phyloP scores from a whole-genome alignment of 768 basidiomycete genomes.

The Tricholoma saponaceum region DNA sequence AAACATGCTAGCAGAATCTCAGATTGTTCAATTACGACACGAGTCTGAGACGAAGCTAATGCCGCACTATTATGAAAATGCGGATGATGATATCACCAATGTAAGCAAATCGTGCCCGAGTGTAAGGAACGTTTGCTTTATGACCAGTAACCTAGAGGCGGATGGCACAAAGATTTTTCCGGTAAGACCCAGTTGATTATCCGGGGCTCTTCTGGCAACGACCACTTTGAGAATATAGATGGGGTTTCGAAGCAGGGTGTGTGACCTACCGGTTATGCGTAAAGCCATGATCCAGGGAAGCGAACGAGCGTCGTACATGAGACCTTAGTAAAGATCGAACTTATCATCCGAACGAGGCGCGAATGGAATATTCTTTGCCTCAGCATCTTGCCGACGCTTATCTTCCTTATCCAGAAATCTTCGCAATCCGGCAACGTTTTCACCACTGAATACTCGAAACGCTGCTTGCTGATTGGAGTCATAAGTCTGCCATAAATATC shows the following conservation, averaged over 20 bases:
- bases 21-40: background rate
- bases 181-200: background rate
- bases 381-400: conserved; percentile 50
- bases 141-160: background rate
- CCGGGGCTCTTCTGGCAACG: background rate
- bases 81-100: background rate
- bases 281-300: background rate
- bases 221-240: background rate
- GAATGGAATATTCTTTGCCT: conserved; percentile 57
- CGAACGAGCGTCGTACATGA: background rate
- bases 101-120: background rate
- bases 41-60: background rate
- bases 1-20: background rate
- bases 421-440: conserved; percentile 58
- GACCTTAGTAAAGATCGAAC: conserved; percentile 52
- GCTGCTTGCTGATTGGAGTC: conserved; percentile 62
- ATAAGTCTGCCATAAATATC: conserved; percentile 42
- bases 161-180: background rate
- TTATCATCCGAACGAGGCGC: conserved; percentile 59
- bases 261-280: background rate
- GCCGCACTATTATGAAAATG: background rate
- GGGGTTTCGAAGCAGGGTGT: background rate
- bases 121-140: background rate
- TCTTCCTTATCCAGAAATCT: conserved; percentile 72
- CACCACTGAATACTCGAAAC: conserved; percentile 78